Base-by-base conservation (phyloP, 257 asterid genomes). In the Cordia subcordata region DNA sequence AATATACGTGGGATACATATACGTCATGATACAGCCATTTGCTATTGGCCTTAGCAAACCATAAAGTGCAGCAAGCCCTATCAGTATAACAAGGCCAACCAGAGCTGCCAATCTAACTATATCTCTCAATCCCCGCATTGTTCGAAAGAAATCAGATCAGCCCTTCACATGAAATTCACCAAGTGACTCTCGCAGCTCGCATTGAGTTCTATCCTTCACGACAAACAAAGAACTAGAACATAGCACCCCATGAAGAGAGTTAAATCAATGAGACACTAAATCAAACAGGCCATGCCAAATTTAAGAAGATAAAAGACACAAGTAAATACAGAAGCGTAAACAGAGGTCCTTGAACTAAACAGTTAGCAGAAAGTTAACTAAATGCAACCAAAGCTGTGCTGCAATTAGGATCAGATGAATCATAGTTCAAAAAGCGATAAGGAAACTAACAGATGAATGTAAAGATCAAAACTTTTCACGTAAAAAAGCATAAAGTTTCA, bases 21-120 rank as follows among this genome's bases (percentile, higher is more conserved):
- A 93, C n/a, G 99, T 89, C 97, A 93, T 89, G 62, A 67, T 72
- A 70, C 97, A 93, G n/a, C 96, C 97, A 70, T 85, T 93, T 21
- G 88, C 76, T 60, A 80, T 74, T 11, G 99, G 99, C 59, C 64
- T 78, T 74, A 85, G 61, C 69, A 93, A 75, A 63, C 79, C 68
- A 64, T 62, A 82, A 44, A 86, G 70, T 60, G 86, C 96, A 3
- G 77, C 68, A 50, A 93, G 71, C 63, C 82, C 82, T n/a, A 85
- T 70, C 75, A 82, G 79, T 57, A 78, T 8, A 19, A 84, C 77
- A 62, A 83, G 35, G 15, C 70, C 13, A 70, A 86, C 86, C 37
- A 76, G 66, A 44, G 73, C 61, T 10, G 63, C 83, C 54, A 86
- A 79, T 77, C 85, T 63, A 49, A 74, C 39, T 68, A 77, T 89